Evolutionary conservation across 2,329 filamentous ascomycete genomes (phyloP), one percentile per base, ranked within the genome.

Genomic region (Penicillium frequentans): DNA sequence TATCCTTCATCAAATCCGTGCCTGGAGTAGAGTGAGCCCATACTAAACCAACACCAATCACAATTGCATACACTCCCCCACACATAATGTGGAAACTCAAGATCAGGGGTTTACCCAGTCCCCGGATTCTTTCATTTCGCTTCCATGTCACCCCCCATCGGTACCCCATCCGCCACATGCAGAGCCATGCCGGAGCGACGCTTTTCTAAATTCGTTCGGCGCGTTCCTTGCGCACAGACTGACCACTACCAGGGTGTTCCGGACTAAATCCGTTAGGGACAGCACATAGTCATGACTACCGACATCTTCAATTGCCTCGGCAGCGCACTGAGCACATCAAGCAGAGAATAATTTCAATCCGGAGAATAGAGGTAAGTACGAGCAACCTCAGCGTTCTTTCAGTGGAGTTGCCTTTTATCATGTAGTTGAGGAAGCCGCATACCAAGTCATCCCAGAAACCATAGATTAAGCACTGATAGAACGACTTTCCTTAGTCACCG

Each of bases 131-230:
- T 46, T 47, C 14, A 47, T 47, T 6, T 31, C 45, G 27, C 27
- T 47, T 47, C 16, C 27, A 47, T 42, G 19, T 19, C n/a, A 5
- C 21, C 21, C 21, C 21, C 21, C 2, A 23, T 23, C 21, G 21
- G 21, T 9, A 13, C 9, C 39, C 4, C 39, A 42, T 23, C n/a
- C 10, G 39, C 16, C 35, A 42, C 19, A 23, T 23, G 39, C n/a
- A 42, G 19, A 42, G 35, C 35, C n/a, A n/a, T 39, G 35, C 35
- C 16, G n/a, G 19, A 42, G 39, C 11, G 39, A 21, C 47, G 29
- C 47, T 35, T 35, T 49, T 37, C 47, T 49, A 16, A 16, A 49
- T 49, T 49, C 47, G 47, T 49, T 49, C 47, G 47, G 47, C 29
- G 31, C 14, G 31, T 21, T 10, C 5, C 27, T 31, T 49, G 47